These are phyloP conservation scores for Chenopodium suecicum DNA, from an alignment of 148 eudicot genomes.

Conservation along the genomic window DNA sequence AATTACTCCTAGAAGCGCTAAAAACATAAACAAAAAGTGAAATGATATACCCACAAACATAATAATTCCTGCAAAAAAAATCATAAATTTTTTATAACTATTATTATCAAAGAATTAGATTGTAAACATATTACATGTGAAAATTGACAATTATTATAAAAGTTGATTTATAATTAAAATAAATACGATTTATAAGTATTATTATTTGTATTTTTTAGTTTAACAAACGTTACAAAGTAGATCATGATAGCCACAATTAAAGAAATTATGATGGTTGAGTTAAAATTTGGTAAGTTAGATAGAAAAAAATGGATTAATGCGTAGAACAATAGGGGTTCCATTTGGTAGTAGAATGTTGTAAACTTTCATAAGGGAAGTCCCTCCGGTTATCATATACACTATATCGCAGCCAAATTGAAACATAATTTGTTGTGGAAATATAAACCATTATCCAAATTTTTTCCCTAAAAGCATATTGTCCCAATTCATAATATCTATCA, in stretches of 20 bases:
- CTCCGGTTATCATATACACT: neutral
- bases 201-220: no score
- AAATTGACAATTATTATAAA: no score
- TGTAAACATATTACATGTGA: no score
- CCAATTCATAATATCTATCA: neutral
- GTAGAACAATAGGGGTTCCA: slow-evolving; percentile 35
- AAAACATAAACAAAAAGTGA: no score
- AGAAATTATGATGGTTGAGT: slow-evolving; percentile 31
- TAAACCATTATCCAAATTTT: neutral
- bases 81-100: no score
- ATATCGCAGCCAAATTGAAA: neutral
- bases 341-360: neutral
- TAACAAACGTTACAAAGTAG: no score
- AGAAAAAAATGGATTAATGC: slow-evolving; percentile 38
- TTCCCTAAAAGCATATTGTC: neutral
- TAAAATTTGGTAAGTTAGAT: slow-evolving; percentile 27
- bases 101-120: no score
- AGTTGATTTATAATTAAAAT: no score
- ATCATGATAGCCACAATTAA: slow-evolving; percentile 42
- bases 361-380: neutral
- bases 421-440: neutral
- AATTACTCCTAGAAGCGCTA: no score
- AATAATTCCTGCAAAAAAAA: no score
- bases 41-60: no score
- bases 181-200: no score